Evolutionary conservation across 352 stramenopile genomes (phyloP).

Genomic region (Phytophthora capsici): DNA sequence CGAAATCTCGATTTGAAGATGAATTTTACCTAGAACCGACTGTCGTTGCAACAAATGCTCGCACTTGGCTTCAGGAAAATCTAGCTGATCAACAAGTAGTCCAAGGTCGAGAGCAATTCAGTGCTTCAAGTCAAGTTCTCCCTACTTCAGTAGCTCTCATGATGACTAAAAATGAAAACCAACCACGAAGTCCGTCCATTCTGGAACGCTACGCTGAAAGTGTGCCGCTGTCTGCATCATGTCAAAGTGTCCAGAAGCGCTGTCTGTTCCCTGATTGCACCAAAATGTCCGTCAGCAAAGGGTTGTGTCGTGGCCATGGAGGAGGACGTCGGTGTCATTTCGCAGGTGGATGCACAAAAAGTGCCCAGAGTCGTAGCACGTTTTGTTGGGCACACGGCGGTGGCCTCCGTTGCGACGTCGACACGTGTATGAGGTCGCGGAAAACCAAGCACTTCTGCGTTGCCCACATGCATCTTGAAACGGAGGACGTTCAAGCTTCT

Average conservation of each 20-base stretch:
- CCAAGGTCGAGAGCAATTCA: conserved; percentile 12
- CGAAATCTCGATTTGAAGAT: too few relatives aligned
- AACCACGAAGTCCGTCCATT: conserved; percentile 27
- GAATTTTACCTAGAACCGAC: conserved; percentile 6
- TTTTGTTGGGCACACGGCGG: conserved; percentile 78
- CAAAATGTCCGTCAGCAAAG: conserved; percentile 74
- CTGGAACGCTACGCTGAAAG: conserved; percentile 51
- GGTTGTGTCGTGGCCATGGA: conserved; percentile 70
- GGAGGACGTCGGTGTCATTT: conserved; percentile 73
- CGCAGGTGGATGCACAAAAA: conserved; percentile 58
- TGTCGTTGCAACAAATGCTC: background rate
- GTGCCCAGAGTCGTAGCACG: conserved; percentile 68
- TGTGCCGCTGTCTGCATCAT: conserved; percentile 53
- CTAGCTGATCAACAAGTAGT: background rate
- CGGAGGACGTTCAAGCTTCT: background rate
- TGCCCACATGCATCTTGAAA: conserved; percentile 54
- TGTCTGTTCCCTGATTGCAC: conserved; percentile 61
- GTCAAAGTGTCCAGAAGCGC: conserved; percentile 66
- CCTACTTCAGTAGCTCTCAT: conserved; percentile 25
- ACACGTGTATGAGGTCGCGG: conserved; percentile 66
- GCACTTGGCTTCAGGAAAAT: background rate
- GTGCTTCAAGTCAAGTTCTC: conserved; percentile 9
- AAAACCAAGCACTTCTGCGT: conserved; percentile 77
- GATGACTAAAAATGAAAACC: conserved; percentile 16
- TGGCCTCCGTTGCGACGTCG: conserved; percentile 69